phyloP scores from a whole-genome alignment of 2,329 filamentous ascomycete genomes.

The Lachnellula occidentalis region DNA sequence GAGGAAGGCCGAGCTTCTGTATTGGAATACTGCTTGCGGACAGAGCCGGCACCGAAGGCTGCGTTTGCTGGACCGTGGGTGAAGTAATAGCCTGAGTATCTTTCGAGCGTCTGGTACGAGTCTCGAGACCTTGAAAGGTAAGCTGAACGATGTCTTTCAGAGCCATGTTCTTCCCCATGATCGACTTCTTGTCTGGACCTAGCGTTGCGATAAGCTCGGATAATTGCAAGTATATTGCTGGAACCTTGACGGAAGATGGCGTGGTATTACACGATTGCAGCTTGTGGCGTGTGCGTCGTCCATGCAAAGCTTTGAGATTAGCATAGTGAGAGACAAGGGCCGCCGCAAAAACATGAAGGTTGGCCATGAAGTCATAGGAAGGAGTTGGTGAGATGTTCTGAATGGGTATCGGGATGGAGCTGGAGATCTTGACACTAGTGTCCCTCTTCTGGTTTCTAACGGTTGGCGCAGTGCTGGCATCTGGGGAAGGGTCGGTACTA shows the following conservation, averaged over 20 bases:
- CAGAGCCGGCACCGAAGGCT: not conserved
- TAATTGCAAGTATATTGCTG: constrained; percentile 25
- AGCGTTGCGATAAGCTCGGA: constrained; percentile 25
- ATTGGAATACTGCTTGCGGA: not conserved
- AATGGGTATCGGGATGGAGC: constrained; percentile 23
- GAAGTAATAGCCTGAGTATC: not conserved
- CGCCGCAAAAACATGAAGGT: constrained; percentile 33
- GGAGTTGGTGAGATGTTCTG: constrained; percentile 23
- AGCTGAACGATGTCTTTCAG: constrained; percentile 49
- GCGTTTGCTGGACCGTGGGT: not conserved
- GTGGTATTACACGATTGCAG: constrained; percentile 27
- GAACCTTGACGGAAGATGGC: constrained; percentile 22
- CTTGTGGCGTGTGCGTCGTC: constrained; percentile 18
- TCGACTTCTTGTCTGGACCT: constrained; percentile 11
- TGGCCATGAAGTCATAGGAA: constrained; percentile 31
- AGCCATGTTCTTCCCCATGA: not conserved
- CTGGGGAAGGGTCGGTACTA: constrained; percentile 10
- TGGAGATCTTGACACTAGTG: constrained; percentile 17
- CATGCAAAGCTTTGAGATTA: constrained; percentile 33
- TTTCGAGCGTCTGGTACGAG: not conserved
- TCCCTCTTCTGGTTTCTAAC: constrained; percentile 9
- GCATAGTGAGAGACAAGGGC: constrained; percentile 34
- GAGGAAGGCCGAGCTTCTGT: not conserved
- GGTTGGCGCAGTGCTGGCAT: constrained; percentile 3
- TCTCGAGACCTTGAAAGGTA: constrained; percentile 40